Conservation (phyloP, 176 grass and related monocot species). For the Bromus sterilis region DNA sequence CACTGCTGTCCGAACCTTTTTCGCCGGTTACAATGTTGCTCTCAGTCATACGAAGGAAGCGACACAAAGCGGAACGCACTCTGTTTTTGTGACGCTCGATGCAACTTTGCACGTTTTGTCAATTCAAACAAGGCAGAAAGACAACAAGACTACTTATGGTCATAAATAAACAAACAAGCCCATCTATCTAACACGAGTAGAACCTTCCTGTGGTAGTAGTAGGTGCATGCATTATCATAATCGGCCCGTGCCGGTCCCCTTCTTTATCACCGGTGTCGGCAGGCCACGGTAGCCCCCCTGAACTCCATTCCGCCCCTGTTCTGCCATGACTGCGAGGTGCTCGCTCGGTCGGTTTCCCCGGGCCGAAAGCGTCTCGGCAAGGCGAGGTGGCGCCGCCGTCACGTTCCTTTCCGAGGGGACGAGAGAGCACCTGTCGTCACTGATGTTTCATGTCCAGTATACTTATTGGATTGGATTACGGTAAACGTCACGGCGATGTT, state of each 20-base stretch:
- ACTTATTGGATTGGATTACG: not conserved
- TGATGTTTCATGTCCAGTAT: not conserved
- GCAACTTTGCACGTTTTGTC: constrained; percentile 17
- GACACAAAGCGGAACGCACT: not conserved
- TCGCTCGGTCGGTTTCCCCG: not conserved
- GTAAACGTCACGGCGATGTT: not conserved
- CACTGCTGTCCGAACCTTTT: not conserved
- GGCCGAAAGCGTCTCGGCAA: not conserved
- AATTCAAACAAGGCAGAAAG: not conserved
- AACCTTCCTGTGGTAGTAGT: not conserved
- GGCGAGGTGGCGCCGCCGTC: not conserved
- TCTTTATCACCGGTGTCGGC: constrained; percentile 15
- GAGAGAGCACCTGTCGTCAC: not conserved
- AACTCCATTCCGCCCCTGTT: not conserved
- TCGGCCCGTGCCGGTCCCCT: not conserved
- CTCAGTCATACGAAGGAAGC: not conserved
- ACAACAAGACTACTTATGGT: not conserved
- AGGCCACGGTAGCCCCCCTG: not conserved
- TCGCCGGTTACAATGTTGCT: not conserved
- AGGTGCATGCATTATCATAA: not conserved
- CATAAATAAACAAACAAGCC: not conserved
- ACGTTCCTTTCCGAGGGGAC: not conserved
- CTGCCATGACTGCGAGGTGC: not conserved
- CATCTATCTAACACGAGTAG: not conserved
- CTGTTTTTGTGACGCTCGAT: constrained; percentile 20